These are phyloP conservation scores for Sphenostylis stenocarpa DNA, from an alignment of 306 rosid species.

Conservation along the genomic window DNA sequence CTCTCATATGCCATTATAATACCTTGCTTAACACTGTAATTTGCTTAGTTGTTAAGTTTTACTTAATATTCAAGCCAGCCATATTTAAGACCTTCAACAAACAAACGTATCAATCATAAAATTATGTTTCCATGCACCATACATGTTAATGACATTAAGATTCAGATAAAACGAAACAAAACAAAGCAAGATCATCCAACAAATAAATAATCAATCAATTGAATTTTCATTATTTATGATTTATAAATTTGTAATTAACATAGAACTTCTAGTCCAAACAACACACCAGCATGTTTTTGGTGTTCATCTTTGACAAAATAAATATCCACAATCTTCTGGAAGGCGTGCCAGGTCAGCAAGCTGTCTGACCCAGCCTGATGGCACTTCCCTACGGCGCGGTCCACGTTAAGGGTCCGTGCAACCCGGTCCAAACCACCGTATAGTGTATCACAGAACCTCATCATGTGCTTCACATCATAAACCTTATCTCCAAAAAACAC, in stretches of 20 bases:
- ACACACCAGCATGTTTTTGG: constrained; percentile 63
- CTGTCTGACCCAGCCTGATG: constrained; percentile 91
- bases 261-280: constrained; percentile 57
- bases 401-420: constrained; percentile 56
- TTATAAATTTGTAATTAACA: not conserved
- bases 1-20: not conserved
- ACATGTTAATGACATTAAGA: not conserved
- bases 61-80: not conserved
- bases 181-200: not conserved
- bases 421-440: constrained; percentile 76
- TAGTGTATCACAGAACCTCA: constrained; percentile 58
- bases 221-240: not conserved
- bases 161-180: not conserved
- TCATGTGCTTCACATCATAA: constrained; percentile 75
- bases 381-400: constrained; percentile 72
- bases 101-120: not conserved
- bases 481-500: constrained; percentile 55
- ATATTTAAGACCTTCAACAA: not conserved
- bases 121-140: not conserved
- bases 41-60: not conserved
- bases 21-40: not conserved
- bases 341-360: constrained; percentile 77
- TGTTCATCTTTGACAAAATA: constrained; percentile 58
- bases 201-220: constrained; percentile 23
- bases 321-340: constrained; percentile 68